Evolutionary conservation across 176 grass and related monocot genomes (phyloP).

Genomic region (Triticum timopheevii): DNA sequence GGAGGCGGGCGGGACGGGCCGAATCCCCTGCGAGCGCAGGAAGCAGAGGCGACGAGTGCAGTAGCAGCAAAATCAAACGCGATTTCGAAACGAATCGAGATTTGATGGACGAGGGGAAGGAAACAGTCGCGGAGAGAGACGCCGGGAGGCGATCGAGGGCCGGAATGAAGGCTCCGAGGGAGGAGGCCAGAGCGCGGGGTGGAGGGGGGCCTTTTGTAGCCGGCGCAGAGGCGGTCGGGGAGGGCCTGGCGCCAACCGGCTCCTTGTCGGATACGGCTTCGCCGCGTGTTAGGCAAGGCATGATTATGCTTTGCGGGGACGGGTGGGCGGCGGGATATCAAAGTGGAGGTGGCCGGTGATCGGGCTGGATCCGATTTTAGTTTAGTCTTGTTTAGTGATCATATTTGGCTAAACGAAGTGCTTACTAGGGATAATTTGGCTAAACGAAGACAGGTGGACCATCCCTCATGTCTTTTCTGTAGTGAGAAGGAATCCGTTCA

Average conservation of each 20-base stretch:
- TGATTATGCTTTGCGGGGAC: too few relatives aligned
- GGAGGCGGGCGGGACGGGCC: too few relatives aligned
- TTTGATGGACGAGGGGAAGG: neutral
- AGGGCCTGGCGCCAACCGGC: constrained; percentile 11
- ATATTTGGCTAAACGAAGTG: too few relatives aligned
- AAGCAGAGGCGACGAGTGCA: neutral
- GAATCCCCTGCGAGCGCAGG: constrained; percentile 16
- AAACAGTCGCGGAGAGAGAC: neutral
- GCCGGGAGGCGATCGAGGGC: neutral
- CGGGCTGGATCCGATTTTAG: too few relatives aligned
- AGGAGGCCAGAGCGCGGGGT: neutral
- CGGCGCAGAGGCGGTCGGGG: neutral
- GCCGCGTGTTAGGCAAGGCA: neutral
- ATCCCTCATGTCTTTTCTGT: too few relatives aligned
- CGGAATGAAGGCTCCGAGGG: neutral
- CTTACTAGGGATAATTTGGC: too few relatives aligned
- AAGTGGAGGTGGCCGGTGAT: too few relatives aligned
- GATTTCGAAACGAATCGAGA: neutral
- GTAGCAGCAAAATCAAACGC: neutral
- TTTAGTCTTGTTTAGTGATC: too few relatives aligned
- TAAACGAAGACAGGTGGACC: too few relatives aligned
- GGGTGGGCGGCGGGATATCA: too few relatives aligned
- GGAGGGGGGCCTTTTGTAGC: constrained; percentile 9
- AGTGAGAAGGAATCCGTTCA: too few relatives aligned
- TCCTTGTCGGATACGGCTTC: constrained; percentile 25